Conservation (phyloP, 345 rosid genomes). For the Eucalyptus polybractea region DNA sequence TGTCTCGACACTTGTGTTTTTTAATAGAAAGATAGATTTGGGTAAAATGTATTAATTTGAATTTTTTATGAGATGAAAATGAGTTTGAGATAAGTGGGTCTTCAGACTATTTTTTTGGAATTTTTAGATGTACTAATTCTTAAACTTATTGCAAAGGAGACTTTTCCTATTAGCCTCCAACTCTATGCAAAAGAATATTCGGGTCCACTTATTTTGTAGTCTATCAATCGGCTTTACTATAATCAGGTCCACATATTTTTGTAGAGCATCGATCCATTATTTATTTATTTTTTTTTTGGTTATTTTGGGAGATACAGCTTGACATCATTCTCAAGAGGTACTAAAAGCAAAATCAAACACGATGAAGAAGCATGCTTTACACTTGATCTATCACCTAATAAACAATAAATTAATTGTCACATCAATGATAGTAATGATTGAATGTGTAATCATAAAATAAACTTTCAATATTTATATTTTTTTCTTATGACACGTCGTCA, state of each 20-base stretch:
- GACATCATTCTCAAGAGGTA: background rate
- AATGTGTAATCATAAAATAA: background rate
- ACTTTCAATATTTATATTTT: background rate
- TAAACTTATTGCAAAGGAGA: background rate
- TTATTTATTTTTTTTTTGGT: background rate
- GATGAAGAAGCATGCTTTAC: background rate
- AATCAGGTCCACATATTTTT: background rate
- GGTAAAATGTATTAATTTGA: background rate
- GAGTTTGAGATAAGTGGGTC: background rate
- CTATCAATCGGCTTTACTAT: background rate
- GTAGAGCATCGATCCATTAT: background rate
- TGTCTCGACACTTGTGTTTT: background rate
- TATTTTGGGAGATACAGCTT: background rate
- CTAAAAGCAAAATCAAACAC: background rate
- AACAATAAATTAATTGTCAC: background rate
- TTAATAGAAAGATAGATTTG: background rate
- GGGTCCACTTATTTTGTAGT: background rate
- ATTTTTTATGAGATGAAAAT: background rate
- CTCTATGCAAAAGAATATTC: background rate
- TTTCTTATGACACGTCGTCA: background rate
- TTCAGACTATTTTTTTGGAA: background rate
- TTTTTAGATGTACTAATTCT: background rate
- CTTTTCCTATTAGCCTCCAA: background rate
- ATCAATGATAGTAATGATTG: background rate
- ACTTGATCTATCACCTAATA: background rate